These are phyloP conservation scores for Gaeumannomyces tritici DNA, from an alignment of 2,329 filamentous ascomycete genomes.

Conservation along the genomic window DNA sequence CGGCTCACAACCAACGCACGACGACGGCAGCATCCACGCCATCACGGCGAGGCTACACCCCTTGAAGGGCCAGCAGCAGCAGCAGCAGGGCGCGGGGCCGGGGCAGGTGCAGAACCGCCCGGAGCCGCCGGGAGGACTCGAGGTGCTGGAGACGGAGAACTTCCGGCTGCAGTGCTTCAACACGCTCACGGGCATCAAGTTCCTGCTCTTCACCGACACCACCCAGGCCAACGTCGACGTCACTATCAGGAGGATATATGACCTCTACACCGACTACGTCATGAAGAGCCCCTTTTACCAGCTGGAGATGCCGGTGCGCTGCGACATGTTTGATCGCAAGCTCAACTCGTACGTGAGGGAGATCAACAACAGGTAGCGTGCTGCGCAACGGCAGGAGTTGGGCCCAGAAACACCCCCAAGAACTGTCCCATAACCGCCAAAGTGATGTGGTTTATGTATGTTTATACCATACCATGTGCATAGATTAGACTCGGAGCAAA, in stretches of 20 bases:
- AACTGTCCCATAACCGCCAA: not conserved
- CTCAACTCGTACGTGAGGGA: constrained; percentile 71
- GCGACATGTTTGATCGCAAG: constrained; percentile 89
- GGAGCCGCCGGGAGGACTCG: constrained; percentile 66
- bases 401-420: not conserved
- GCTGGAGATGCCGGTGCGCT: constrained; percentile 92
- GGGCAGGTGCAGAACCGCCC: constrained; percentile 34
- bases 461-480: not conserved
- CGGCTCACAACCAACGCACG: not conserved
- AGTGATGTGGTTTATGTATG: not conserved
- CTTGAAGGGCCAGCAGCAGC: constrained; percentile 24
- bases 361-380: constrained; percentile 46
- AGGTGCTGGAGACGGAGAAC: constrained; percentile 87
- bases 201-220: constrained; percentile 86
- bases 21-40: constrained; percentile 49
- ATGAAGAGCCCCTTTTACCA: constrained; percentile 99
- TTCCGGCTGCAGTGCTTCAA: constrained; percentile 96
- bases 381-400: not conserved
- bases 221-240: constrained; percentile 80
- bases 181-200: constrained; percentile 90
- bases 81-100: not conserved
- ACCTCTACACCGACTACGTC: constrained; percentile 91
- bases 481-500: not conserved
- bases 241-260: constrained; percentile 78
- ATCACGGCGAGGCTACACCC: constrained; percentile 56